These are phyloP conservation scores for Globisporangium barbulae DNA, from an alignment of 352 stramenopile species.

Conservation along the genomic window DNA sequence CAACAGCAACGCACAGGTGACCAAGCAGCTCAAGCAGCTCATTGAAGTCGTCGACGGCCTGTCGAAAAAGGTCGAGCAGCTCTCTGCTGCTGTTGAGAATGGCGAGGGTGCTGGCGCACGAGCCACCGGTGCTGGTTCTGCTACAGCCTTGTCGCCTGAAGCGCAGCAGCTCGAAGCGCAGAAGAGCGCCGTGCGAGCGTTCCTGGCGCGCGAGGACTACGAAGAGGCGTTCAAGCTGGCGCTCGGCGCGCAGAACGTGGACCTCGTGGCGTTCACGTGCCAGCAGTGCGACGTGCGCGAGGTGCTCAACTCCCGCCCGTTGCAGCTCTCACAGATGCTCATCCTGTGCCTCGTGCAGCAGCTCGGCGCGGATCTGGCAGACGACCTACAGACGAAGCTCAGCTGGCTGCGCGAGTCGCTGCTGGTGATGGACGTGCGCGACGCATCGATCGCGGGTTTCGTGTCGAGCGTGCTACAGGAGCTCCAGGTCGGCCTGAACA, in stretches of 20 bases:
- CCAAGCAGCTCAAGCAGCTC: conserved; percentile 59
- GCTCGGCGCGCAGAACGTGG: conserved; percentile 72
- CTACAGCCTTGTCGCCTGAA: conserved; percentile 32
- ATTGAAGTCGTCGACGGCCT: conserved; percentile 56
- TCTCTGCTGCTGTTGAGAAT: conserved; percentile 32
- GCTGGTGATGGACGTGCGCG: conserved; percentile 75
- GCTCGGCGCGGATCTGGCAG: conserved; percentile 60
- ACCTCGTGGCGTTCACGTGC: conserved; percentile 67
- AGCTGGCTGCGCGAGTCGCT: conserved; percentile 78
- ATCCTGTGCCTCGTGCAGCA: conserved; percentile 85
- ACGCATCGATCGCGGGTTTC: conserved; percentile 71
- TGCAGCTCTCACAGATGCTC: conserved; percentile 82
- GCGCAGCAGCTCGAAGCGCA: conserved; percentile 57
- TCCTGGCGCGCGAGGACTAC: conserved; percentile 52
- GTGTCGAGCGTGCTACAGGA: conserved; percentile 78
- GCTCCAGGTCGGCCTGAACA: conserved; percentile 58
- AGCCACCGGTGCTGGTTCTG: conserved; percentile 10
- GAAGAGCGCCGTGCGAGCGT: conserved; percentile 48
- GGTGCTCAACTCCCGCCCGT: conserved; percentile 59
- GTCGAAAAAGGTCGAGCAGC: conserved; percentile 58
- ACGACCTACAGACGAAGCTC: conserved; percentile 68
- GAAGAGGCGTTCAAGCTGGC: conserved; percentile 83
- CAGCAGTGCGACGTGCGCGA: conserved; percentile 60
- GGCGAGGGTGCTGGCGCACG: conserved; percentile 11
- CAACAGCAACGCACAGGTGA: conserved; percentile 56